These are phyloP conservation scores for Recurvomyces mirabilis DNA, from an alignment of 495 filamentous ascomycete species.

Conservation along the genomic window DNA sequence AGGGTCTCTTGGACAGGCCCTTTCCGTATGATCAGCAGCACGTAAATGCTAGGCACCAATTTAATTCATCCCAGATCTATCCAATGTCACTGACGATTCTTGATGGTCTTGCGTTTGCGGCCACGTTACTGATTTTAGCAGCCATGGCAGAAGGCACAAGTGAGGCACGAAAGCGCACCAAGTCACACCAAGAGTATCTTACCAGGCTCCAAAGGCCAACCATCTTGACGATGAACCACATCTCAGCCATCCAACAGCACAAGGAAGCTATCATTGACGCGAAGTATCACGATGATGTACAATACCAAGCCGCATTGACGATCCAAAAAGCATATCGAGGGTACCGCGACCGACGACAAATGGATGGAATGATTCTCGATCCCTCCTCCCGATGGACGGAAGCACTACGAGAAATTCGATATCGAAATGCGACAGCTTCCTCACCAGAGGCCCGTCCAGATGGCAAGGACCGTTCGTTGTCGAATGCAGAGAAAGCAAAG, in stretches of 20 bases:
- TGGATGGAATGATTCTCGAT: constrained; percentile 52
- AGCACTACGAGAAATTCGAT: constrained; percentile 27
- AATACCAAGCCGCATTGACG: constrained; percentile 36
- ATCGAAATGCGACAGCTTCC: constrained; percentile 10
- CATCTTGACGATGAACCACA: neutral
- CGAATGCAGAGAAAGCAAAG: constrained; percentile 33
- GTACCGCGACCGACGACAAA: constrained; percentile 53
- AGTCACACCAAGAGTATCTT: constrained; percentile 8
- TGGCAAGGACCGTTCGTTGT: neutral
- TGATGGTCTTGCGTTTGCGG: constrained; percentile 1
- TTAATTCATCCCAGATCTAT: no score
- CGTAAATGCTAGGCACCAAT: no score
- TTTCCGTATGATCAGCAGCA: no score
- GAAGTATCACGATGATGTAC: constrained; percentile 12
- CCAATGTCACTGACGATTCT: neutral
- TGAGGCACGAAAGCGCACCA: neutral
- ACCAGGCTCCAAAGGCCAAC: constrained; percentile 1
- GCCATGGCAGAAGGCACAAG: neutral
- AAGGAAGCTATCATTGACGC: constrained; percentile 7
- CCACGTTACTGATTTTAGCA: neutral
- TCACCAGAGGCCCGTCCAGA: neutral
- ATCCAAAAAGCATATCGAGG: constrained; percentile 62
- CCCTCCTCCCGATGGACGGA: constrained; percentile 58
- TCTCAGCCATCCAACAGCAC: constrained; percentile 3
- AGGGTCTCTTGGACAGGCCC: no score